Evolutionary conservation across 768 basidiomycete genomes (phyloP).

Genomic region (Hericium rajendrae): DNA sequence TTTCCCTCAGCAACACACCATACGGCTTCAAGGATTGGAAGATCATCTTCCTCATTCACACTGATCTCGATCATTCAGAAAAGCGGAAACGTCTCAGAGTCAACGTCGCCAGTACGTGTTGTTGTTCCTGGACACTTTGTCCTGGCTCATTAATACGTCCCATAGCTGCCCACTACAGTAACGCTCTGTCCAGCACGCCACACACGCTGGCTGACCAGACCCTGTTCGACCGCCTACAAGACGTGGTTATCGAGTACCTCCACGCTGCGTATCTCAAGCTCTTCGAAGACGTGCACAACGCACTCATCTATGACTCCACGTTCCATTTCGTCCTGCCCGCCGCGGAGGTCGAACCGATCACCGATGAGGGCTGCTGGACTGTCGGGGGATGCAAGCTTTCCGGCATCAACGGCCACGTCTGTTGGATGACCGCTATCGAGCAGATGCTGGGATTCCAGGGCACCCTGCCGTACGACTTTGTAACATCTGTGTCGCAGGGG

Average conservation of each 20-base stretch:
- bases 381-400: not conserved
- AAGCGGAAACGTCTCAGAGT: not conserved
- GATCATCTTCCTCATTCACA: not conserved
- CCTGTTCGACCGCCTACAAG: not conserved
- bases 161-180: not conserved
- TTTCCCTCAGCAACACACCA: not conserved
- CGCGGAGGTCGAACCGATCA: not conserved
- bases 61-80: not conserved
- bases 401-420: not conserved
- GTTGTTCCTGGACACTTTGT: not conserved
- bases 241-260: not conserved
- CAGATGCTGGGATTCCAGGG: not conserved
- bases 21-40: not conserved
- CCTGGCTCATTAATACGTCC: not conserved
- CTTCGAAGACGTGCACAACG: not conserved
- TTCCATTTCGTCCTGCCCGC: not conserved
- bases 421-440: not conserved
- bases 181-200: not conserved
- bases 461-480: not conserved
- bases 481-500: not conserved
- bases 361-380: not conserved
- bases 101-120: not conserved
- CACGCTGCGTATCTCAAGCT: not conserved
- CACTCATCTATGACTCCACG: not conserved
- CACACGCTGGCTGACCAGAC: not conserved